Percentiles rank a stretch among this genome's conserved stretches.
These are phyloP conservation scores for Calocybe gambosa DNA, from an alignment of 1,284 basidiomycete genomes.

Conservation along the genomic window DNA sequence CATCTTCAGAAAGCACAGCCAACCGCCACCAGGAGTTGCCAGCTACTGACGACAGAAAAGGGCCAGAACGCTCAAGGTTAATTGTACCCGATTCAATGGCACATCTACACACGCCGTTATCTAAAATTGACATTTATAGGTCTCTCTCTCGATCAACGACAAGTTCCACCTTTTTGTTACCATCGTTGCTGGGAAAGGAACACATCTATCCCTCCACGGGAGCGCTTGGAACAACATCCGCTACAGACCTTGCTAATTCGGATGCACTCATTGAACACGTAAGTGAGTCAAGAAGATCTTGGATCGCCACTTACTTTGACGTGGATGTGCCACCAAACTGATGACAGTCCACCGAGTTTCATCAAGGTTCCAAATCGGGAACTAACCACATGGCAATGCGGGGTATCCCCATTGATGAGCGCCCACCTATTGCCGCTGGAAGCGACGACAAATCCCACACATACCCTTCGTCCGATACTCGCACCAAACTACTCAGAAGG, in stretches of 20 bases:
- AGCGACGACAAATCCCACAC: slow-evolving; percentile 2
- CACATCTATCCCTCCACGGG: background rate
- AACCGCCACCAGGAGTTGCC: background rate
- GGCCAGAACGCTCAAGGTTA: slow-evolving; percentile 9
- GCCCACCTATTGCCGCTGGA: slow-evolving; percentile 11
- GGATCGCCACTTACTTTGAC: background rate
- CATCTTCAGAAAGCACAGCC: background rate
- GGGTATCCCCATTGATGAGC: slow-evolving; percentile 10
- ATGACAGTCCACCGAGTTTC: slow-evolving; percentile 1
- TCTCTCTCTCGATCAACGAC: background rate
- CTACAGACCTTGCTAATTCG: background rate
- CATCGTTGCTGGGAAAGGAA: background rate
- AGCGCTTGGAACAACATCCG: background rate
- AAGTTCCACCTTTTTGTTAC: background rate
- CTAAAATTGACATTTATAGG: slow-evolving; percentile 11
- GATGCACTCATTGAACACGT: background rate
- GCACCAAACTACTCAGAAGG: slow-evolving; percentile 37
- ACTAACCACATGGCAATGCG: slow-evolving; percentile 11
- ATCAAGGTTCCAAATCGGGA: slow-evolving; percentile 7
- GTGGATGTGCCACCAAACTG: slow-evolving; percentile 6
- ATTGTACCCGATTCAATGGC: slow-evolving; percentile 29
- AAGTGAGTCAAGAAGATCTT: background rate
- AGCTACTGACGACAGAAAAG: background rate
- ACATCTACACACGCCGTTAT: slow-evolving; percentile 24
- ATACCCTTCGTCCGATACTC: slow-evolving; percentile 20